Evolutionary conservation across 192 early-diverging fungal genomes (phyloP).

Genomic region (Phycomyces nitens): DNA sequence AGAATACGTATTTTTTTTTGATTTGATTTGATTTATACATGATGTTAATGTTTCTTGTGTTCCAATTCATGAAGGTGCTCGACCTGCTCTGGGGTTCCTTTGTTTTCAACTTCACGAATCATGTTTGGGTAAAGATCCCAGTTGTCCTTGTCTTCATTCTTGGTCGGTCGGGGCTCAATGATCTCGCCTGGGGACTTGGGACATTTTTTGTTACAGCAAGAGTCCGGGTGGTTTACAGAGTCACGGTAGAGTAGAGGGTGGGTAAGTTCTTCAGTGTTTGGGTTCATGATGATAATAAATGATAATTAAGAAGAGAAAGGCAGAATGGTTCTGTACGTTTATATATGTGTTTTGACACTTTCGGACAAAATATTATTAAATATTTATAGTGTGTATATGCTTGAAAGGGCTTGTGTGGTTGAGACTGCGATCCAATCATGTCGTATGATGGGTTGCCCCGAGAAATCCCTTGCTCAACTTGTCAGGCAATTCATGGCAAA

Average conservation of each 20-base stretch:
- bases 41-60: not conserved
- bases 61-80: constrained; percentile 21
- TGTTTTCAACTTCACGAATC: constrained; percentile 25
- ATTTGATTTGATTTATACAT: not conserved
- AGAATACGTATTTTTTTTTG: not conserved
- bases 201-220: not conserved
- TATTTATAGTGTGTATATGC: too few relatives aligned
- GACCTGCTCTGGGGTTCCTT: constrained; percentile 17
- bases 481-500: too few relatives aligned
- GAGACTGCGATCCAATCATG: too few relatives aligned
- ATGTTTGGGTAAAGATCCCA: constrained; percentile 27
- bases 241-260: constrained; percentile 12
- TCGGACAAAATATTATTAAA: too few relatives aligned
- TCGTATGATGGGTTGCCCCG: too few relatives aligned
- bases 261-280: not conserved
- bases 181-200: not conserved
- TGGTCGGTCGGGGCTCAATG: not conserved
- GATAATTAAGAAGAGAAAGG: not conserved
- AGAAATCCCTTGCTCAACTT: too few relatives aligned
- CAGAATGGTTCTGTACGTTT: not conserved
- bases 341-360: not conserved
- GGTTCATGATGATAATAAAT: constrained; percentile 3
- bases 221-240: not conserved
- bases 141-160: not conserved
- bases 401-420: too few relatives aligned